Conservation (phyloP, 495 filamentous ascomycete species). For the Cairneyella variabilis region DNA sequence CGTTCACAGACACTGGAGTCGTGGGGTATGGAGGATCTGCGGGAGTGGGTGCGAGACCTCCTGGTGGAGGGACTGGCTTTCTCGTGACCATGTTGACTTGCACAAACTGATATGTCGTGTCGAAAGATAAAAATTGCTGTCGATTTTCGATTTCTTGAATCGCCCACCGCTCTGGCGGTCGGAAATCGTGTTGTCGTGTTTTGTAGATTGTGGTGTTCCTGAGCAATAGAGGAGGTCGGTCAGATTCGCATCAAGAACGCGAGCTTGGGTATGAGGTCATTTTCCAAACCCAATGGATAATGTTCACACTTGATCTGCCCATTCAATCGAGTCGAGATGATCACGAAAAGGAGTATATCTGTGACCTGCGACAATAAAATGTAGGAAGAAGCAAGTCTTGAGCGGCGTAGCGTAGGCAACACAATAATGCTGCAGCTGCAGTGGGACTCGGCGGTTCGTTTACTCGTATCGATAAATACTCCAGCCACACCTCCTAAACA, state of each 20-base stretch:
- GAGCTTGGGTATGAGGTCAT: background rate
- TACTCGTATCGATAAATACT: background rate
- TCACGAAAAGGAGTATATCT: too few species aligned
- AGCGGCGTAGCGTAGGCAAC: background rate
- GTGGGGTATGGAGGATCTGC: constrained; percentile 18
- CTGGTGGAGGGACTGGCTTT: constrained; percentile 37
- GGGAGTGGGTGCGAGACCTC: constrained; percentile 4
- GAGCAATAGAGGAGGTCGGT: background rate
- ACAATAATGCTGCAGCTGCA: too few species aligned
- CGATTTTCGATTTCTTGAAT: too few species aligned
- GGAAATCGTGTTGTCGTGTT: background rate
- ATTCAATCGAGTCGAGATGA: too few species aligned
- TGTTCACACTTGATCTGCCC: too few species aligned
- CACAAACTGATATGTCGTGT: background rate
- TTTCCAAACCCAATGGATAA: too few species aligned
- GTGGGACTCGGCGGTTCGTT: background rate
- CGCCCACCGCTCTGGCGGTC: too few species aligned
- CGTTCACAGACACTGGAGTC: constrained; percentile 25
- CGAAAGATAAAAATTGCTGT: too few species aligned
- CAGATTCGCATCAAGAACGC: background rate
- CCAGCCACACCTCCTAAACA: background rate
- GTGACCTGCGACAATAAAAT: too few species aligned
- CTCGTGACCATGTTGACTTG: constrained; percentile 30
- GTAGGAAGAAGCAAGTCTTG: too few species aligned
- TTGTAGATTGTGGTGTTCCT: background rate